These are phyloP conservation scores for Vinca minor DNA, from an alignment of 257 asterid species.

Conservation along the genomic window DNA sequence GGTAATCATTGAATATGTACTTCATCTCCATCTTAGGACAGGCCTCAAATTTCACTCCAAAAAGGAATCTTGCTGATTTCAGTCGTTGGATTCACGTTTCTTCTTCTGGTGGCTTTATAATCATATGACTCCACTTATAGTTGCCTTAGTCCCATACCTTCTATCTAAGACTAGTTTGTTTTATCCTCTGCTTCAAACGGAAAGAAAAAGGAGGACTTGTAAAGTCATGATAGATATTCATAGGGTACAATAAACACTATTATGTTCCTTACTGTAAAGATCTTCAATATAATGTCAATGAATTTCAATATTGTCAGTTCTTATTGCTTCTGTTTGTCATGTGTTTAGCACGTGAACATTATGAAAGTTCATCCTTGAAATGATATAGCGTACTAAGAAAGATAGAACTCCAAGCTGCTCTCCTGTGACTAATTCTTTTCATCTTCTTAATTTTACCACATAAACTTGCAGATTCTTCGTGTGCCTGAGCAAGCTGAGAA, in stretches of 20 bases:
- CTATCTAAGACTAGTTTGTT: neutral
- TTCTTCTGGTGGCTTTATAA: neutral
- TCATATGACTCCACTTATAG: neutral
- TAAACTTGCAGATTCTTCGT: conserved; percentile 66
- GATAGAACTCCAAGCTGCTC: neutral
- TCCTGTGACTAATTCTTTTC: neutral
- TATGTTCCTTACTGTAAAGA: neutral
- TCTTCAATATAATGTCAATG: neutral
- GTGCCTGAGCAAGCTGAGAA: conserved; percentile 79
- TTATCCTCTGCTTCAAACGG: neutral
- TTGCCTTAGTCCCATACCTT: neutral
- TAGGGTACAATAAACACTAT: neutral
- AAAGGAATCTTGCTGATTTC: neutral
- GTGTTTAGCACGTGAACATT: neutral
- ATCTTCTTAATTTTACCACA: neutral
- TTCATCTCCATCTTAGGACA: neutral
- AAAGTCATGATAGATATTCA: neutral
- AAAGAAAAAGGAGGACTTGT: neutral
- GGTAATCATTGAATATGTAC: neutral
- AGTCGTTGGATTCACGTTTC: neutral
- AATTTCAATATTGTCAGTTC: neutral
- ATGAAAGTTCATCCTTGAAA: neutral
- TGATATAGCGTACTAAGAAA: neutral
- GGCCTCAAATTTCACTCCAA: neutral
- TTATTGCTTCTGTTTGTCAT: neutral